These are phyloP conservation scores for Dendrobium catenatum DNA, from an alignment of 106 monocot genomes.

Conservation along the genomic window DNA sequence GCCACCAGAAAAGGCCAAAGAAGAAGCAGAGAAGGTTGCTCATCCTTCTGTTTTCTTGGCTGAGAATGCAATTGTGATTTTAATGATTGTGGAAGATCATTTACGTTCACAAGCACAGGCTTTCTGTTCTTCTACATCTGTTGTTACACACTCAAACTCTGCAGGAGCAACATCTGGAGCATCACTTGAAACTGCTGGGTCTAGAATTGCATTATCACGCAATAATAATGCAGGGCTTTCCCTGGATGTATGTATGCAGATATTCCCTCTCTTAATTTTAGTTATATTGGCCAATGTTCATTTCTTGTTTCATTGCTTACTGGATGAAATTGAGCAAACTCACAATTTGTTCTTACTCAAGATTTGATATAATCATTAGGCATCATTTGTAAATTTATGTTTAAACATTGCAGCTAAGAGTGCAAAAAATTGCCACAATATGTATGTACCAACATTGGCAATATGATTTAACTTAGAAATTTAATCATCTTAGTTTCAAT, in stretches of 20 bases:
- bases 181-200: conserved; percentile 23
- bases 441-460: not conserved
- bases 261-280: not conserved
- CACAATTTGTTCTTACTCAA: not conserved
- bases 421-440: not conserved
- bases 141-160: conserved; percentile 38
- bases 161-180: conserved; percentile 31
- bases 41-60: conserved; percentile 88
- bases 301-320: conserved; percentile 2
- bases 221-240: conserved; percentile 73
- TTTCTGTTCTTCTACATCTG: conserved; percentile 34
- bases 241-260: conserved; percentile 64
- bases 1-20: conserved; percentile 75
- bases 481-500: not conserved
- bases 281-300: not conserved
- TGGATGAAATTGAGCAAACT: not conserved
- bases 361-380: not conserved
- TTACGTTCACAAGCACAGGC: conserved; percentile 68
- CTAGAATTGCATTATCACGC: conserved; percentile 38
- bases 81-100: conserved; percentile 99
- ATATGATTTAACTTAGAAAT: not conserved
- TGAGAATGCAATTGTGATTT: conserved; percentile 89
- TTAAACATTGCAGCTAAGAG: not conserved
- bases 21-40: conserved; percentile 86
- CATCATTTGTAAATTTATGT: not conserved